Percentiles rank a stretch among this genome's conserved stretches.
phyloP scores from a whole-genome alignment of 2,329 filamentous ascomycete species.

The Geosmithia putterillii region DNA sequence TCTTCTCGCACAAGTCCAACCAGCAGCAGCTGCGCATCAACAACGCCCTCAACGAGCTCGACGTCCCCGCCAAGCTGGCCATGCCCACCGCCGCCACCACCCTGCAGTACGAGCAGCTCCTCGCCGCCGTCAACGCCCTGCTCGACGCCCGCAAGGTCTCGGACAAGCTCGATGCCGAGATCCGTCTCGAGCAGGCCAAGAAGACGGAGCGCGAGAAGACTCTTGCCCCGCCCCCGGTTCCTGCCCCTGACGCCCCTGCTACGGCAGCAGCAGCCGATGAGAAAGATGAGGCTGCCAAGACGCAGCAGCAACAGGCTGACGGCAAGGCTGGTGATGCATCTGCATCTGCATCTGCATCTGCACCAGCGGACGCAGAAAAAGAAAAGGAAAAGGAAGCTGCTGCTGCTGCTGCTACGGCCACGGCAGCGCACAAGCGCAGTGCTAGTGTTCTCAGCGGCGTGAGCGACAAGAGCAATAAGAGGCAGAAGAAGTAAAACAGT shows the following conservation, averaged over 20 bases:
- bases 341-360: neutral
- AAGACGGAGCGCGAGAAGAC: constrained; percentile 28
- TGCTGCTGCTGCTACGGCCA: constrained; percentile 22
- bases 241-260: neutral
- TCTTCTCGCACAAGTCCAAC: constrained; percentile 64
- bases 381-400: constrained; percentile 4
- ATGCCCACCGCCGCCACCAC: constrained; percentile 67
- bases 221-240: neutral
- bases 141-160: constrained; percentile 62
- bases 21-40: constrained; percentile 66
- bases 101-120: constrained; percentile 57
- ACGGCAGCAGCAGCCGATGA: neutral
- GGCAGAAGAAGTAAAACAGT: constrained; percentile 36
- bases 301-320: constrained; percentile 3
- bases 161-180: constrained; percentile 66
- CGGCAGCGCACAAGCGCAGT: constrained; percentile 60
- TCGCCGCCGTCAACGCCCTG: constrained; percentile 54
- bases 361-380: constrained; percentile 6
- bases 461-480: constrained; percentile 52
- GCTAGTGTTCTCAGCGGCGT: constrained; percentile 65
- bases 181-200: constrained; percentile 46
- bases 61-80: constrained; percentile 55
- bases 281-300: constrained; percentile 2
- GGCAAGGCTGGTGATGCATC: constrained; percentile 3
- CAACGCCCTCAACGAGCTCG: constrained; percentile 58